These are phyloP conservation scores for Gardenia jasminoides DNA, from an alignment of 257 asterid genomes.

Conservation along the genomic window DNA sequence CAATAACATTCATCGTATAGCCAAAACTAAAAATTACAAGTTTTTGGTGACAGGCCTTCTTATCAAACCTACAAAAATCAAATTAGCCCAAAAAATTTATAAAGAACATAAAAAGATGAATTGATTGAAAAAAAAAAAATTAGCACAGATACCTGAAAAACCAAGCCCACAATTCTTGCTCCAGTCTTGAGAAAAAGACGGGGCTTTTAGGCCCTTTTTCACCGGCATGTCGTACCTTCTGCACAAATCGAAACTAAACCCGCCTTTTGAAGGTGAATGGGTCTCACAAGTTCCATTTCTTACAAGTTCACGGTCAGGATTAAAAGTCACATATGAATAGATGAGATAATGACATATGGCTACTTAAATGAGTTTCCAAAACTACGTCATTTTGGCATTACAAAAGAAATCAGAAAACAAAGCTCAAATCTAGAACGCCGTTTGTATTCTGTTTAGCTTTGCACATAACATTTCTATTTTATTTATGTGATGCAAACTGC, in stretches of 20 bases:
- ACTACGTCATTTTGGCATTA: too few relatives aligned
- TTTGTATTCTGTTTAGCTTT: too few relatives aligned
- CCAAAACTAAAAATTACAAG: neutral
- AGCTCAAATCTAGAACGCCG: too few relatives aligned
- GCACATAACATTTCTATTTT: too few relatives aligned
- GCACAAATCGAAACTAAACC: slow-evolving; percentile 82
- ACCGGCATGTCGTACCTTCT: slow-evolving; percentile 77
- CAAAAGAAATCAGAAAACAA: too few relatives aligned
- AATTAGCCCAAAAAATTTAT: neutral
- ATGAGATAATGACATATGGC: too few relatives aligned
- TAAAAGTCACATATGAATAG: too few relatives aligned
- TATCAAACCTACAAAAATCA: neutral
- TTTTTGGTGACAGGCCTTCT: neutral
- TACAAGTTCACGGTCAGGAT: too few relatives aligned
- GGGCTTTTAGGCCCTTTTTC: slow-evolving; percentile 61
- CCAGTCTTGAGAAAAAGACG: slow-evolving; percentile 88
- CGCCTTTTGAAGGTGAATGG: slow-evolving; percentile 65
- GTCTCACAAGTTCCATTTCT: too few relatives aligned
- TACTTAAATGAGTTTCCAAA: too few relatives aligned
- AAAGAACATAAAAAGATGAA: neutral
- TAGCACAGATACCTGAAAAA: slow-evolving; percentile 56
- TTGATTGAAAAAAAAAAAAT: neutral
- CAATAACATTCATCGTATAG: neutral
- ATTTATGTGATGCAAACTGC: too few relatives aligned
- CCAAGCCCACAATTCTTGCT: slow-evolving; percentile 85